Conservation (phyloP, 371 early-diverging fungal species). For the Dichotomocladium elegans region DNA sequence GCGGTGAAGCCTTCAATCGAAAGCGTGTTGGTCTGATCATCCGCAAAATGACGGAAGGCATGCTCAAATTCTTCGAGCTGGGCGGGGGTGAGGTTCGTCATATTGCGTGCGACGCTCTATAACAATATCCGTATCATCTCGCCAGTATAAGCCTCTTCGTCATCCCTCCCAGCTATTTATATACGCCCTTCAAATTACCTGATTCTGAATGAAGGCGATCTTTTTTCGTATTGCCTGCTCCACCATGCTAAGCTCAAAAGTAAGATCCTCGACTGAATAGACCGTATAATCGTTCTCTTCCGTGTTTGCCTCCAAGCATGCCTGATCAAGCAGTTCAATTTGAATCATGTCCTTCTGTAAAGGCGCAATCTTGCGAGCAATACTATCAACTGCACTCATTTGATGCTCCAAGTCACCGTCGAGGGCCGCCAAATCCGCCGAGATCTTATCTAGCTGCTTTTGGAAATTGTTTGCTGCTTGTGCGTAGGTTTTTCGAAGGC, state of each 20-base stretch:
- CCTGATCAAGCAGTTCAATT: slow-evolving; percentile 62
- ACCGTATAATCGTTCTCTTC: slow-evolving; percentile 94
- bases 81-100: slow-evolving; percentile 89
- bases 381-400: slow-evolving; percentile 53
- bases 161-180: background rate
- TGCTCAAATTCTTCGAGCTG: slow-evolving; percentile 92
- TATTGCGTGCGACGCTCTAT: slow-evolving; percentile 79
- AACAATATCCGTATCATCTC: background rate
- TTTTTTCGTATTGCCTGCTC: slow-evolving; percentile 82
- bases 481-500: slow-evolving; percentile 68
- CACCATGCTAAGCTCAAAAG: slow-evolving; percentile 79
- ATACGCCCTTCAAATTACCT: slow-evolving; percentile 41
- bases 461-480: slow-evolving; percentile 77
- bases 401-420: slow-evolving; percentile 77
- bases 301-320: slow-evolving; percentile 80
- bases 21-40: slow-evolving; percentile 70
- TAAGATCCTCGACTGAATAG: slow-evolving; percentile 83
- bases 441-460: slow-evolving; percentile 59
- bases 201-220: slow-evolving; percentile 88
- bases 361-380: slow-evolving; percentile 31
- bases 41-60: slow-evolving; percentile 89
- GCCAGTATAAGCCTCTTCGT: background rate
- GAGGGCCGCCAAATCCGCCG: slow-evolving; percentile 60
- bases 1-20: slow-evolving; percentile 81
- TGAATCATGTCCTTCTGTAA: slow-evolving; percentile 31